Percentiles rank a stretch among this genome's conserved stretches.
Evolutionary conservation across 2,329 filamentous ascomycete species (phyloP).

Genomic region (Pestalotiopsis sp.): DNA sequence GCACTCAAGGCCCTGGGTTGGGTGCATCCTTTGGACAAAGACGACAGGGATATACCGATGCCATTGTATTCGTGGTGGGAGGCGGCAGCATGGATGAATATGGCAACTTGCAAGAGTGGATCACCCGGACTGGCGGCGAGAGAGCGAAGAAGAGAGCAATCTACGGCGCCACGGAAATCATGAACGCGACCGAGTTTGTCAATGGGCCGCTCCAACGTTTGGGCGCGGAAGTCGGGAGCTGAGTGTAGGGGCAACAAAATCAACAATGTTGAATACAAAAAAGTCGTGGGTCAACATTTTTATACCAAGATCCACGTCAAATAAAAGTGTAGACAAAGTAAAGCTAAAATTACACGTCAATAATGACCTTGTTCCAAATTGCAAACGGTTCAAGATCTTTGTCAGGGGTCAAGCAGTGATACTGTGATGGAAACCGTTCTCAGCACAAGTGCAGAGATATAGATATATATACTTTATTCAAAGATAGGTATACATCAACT

Average conservation of each 20-base stretch:
- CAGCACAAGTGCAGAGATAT: no score
- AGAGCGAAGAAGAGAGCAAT: slow-evolving; percentile 79
- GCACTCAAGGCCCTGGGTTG: slow-evolving; percentile 61
- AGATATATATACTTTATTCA: no score
- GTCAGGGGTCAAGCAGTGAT: no score
- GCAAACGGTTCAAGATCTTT: no score
- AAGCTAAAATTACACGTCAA: no score
- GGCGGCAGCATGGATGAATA: slow-evolving; percentile 99
- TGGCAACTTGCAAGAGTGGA: slow-evolving; percentile 96
- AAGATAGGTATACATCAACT: no score
- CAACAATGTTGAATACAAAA: not conserved
- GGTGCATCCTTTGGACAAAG: slow-evolving; percentile 88
- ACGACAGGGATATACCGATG: slow-evolving; percentile 85
- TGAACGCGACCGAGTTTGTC: slow-evolving; percentile 71
- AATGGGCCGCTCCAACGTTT: slow-evolving; percentile 65
- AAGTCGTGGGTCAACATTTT: no score
- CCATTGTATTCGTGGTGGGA: slow-evolving; percentile 92
- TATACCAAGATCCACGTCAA: no score
- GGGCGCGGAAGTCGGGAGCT: slow-evolving; percentile 57
- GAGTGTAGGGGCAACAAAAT: not conserved
- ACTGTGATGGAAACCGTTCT: no score
- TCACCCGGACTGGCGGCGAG: slow-evolving; percentile 71
- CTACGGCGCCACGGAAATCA: slow-evolving; percentile 88
- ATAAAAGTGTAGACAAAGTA: no score
- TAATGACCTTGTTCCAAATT: no score